Percentiles rank a stretch among this genome's conserved stretches.
Evolutionary conservation across 2,329 filamentous ascomycete species (phyloP).

Genomic region (Alternaria arborescens): DNA sequence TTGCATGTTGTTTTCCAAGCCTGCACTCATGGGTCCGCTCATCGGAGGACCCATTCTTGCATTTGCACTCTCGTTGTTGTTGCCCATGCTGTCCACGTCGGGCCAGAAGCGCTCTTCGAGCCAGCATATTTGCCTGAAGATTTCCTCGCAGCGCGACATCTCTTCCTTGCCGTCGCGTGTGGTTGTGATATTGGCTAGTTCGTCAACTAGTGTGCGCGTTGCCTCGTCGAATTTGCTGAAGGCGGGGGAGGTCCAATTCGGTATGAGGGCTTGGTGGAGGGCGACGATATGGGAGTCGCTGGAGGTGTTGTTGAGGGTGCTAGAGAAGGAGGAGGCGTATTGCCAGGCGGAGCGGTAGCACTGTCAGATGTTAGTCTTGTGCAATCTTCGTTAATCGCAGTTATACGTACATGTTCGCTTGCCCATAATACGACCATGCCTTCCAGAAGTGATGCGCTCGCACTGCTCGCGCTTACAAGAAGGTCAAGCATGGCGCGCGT

Average conservation of each 20-base stretch:
- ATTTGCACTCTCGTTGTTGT: slow-evolving; percentile 51
- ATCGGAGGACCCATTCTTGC: slow-evolving; percentile 31
- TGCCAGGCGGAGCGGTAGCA: slow-evolving; percentile 59
- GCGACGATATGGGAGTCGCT: slow-evolving; percentile 57
- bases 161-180: slow-evolving; percentile 58
- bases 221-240: slow-evolving; percentile 61
- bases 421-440: slow-evolving; percentile 78
- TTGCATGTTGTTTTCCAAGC: slow-evolving; percentile 33
- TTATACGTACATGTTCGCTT: slow-evolving; percentile 67
- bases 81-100: slow-evolving; percentile 59
- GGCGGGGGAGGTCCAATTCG: slow-evolving; percentile 61
- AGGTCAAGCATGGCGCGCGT: slow-evolving; percentile 66
- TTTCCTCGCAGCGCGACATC: slow-evolving; percentile 57
- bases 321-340: slow-evolving; percentile 57
- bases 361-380: slow-evolving; percentile 34
- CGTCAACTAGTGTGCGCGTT: slow-evolving; percentile 58
- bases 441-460: slow-evolving; percentile 66
- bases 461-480: slow-evolving; percentile 65
- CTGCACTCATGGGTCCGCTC: slow-evolving; percentile 25
- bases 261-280: slow-evolving; percentile 60
- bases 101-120: slow-evolving; percentile 61
- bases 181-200: slow-evolving; percentile 59
- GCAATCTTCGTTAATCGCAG: too few relatives aligned
- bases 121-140: slow-evolving; percentile 59
- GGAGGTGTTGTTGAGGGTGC: slow-evolving; percentile 48